Evolutionary conservation across 768 basidiomycete genomes (phyloP).

Genomic region (Hydnum rufescens): DNA sequence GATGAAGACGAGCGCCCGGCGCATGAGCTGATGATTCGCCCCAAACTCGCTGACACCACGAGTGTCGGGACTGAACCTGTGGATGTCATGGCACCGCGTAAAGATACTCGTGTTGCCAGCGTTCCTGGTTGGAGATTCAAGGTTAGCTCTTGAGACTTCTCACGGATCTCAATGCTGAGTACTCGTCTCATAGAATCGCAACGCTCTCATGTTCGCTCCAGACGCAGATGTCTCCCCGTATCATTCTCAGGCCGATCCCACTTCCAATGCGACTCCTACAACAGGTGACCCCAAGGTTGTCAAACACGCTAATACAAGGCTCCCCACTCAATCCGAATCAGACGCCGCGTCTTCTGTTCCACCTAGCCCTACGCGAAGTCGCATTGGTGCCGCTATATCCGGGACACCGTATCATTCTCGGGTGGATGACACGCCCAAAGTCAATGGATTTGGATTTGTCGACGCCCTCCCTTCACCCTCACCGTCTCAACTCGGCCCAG

Average conservation of each 20-base stretch:
- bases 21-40: not conserved
- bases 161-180: constrained; percentile 3
- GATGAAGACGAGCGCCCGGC: constrained; percentile 11
- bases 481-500: constrained; percentile 57
- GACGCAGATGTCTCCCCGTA: constrained; percentile 79
- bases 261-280: constrained; percentile 15
- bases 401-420: constrained; percentile 65
- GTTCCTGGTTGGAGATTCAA: constrained; percentile 75
- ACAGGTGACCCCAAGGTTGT: constrained; percentile 13
- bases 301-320: constrained; percentile 62
- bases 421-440: constrained; percentile 15
- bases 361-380: constrained; percentile 77
- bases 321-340: constrained; percentile 48
- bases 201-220: constrained; percentile 87
- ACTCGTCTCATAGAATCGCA: constrained; percentile 43
- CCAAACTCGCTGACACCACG: not conserved
- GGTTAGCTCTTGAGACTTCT: constrained; percentile 19
- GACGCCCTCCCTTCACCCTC: constrained; percentile 77
- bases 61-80: constrained; percentile 6
- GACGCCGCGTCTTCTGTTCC: constrained; percentile 35
- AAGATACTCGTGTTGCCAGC: constrained; percentile 47
- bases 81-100: constrained; percentile 67
- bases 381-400: constrained; percentile 79
- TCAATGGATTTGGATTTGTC: constrained; percentile 50
- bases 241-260: no score